These are phyloP conservation scores for Xylaria sp. DNA, from an alignment of 2,329 filamentous ascomycete species.

Conservation along the genomic window DNA sequence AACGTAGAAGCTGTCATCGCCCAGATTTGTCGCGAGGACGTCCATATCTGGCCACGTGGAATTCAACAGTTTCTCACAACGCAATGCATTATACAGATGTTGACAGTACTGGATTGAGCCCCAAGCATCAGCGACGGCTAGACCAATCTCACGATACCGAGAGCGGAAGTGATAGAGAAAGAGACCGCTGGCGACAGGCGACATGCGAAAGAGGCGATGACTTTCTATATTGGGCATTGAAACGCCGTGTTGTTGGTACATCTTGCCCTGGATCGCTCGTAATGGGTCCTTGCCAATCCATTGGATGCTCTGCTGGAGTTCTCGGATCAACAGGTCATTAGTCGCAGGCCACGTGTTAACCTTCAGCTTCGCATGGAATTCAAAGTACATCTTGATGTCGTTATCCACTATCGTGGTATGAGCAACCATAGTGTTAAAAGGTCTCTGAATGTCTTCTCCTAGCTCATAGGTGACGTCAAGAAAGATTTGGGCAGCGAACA, in stretches of 20 bases:
- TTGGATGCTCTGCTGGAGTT: conserved; percentile 39
- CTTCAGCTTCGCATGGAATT: conserved; percentile 48
- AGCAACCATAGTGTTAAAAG: conserved; percentile 29
- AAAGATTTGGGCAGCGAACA: conserved; percentile 55
- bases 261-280: conserved; percentile 25
- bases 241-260: background rate
- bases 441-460: conserved; percentile 28
- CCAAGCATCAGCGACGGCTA: conserved; percentile 52
- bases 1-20: conserved; percentile 50
- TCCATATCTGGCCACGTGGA: conserved; percentile 56
- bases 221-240: conserved; percentile 23
- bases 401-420: conserved; percentile 37
- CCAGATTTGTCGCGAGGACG: conserved; percentile 45
- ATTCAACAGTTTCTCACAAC: conserved; percentile 44
- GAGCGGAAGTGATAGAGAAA: conserved; percentile 51
- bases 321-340: conserved; percentile 43
- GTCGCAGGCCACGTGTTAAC: conserved; percentile 45
- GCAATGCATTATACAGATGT: conserved; percentile 57
- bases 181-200: conserved; percentile 54
- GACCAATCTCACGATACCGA: conserved; percentile 47
- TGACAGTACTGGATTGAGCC: conserved; percentile 51
- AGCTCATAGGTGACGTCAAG: conserved; percentile 55
- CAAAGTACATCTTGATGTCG: conserved; percentile 45
- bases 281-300: conserved; percentile 44
- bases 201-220: conserved; percentile 49